Conservation (phyloP, 2,329 filamentous ascomycete species). For the Aspergillus sp. region DNA sequence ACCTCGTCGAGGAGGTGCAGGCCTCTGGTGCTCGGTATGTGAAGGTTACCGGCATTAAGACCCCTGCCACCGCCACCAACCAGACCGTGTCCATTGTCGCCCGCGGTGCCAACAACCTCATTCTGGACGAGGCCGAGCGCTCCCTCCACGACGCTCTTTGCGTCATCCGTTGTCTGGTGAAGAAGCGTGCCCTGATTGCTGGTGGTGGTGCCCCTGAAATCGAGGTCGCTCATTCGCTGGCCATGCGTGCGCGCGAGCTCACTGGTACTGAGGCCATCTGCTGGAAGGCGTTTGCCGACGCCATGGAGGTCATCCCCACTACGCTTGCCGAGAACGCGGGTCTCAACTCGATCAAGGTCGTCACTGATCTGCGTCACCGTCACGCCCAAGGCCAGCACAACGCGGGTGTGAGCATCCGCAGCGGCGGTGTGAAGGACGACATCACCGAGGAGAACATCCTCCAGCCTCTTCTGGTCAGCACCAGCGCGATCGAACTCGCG, state of each 20-base stretch:
- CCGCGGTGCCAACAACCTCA: conserved; percentile 88
- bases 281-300: conserved; percentile 98
- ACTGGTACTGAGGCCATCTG: conserved; percentile 94
- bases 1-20: conserved; percentile 89
- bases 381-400: conserved; percentile 95
- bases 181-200: conserved; percentile 99
- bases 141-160: conserved; percentile 96
- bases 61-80: conserved; percentile 55
- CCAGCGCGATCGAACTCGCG: conserved; percentile 93
- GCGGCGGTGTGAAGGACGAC: conserved; percentile 92
- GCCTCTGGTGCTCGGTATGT: conserved; percentile 86
- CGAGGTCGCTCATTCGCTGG: conserved; percentile 85
- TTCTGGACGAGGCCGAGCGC: conserved; percentile 95
- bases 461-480: conserved; percentile 93
- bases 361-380: conserved; percentile 89
- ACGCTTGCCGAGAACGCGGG: conserved; percentile 97
- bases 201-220: conserved; percentile 96
- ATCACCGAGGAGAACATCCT: conserved; percentile 96
- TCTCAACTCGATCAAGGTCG: conserved; percentile 97
- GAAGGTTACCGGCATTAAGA: conserved; percentile 89
- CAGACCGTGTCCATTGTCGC: conserved; percentile 93
- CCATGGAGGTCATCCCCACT: conserved; percentile 94
- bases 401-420: conserved; percentile 97
- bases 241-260: conserved; percentile 76
- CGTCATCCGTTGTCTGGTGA: conserved; percentile 93